These are phyloP conservation scores for Colletotrichum limetticola DNA, from an alignment of 2,329 filamentous ascomycete species.

Conservation along the genomic window DNA sequence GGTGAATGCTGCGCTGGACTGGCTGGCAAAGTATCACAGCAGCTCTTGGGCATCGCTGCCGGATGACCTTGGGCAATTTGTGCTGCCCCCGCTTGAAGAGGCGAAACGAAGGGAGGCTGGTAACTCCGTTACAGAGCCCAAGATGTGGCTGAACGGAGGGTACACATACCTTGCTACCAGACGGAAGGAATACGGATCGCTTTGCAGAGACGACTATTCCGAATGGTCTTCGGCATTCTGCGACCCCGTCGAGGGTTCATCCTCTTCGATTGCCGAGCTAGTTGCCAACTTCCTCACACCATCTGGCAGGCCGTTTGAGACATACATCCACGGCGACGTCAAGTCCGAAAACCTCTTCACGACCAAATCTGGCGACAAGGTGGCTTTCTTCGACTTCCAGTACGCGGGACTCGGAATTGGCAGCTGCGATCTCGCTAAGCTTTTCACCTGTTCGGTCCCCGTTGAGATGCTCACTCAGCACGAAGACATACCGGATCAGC, in stretches of 20 bases:
- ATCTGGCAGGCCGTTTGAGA: conserved; percentile 56
- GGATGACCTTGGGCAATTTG: conserved; percentile 46
- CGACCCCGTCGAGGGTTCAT: conserved; percentile 36
- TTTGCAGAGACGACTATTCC: conserved; percentile 57
- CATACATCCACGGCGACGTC: conserved; percentile 75
- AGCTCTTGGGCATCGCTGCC: conserved; percentile 57
- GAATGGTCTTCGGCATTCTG: conserved; percentile 68
- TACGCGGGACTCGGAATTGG: conserved; percentile 73
- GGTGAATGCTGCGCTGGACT: conserved; percentile 65
- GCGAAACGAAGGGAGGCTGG: conserved; percentile 41
- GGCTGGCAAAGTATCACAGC: conserved; percentile 71
- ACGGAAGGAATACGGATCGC: conserved; percentile 61
- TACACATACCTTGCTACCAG: conserved; percentile 77
- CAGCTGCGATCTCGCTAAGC: conserved; percentile 73
- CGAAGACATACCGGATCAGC: conserved; percentile 44
- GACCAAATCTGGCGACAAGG: conserved; percentile 55
- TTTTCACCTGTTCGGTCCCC: conserved; percentile 75
- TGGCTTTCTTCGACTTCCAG: conserved; percentile 77
- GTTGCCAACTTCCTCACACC: conserved; percentile 64
- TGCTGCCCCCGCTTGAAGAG: conserved; percentile 68
- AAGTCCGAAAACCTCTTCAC: conserved; percentile 77
- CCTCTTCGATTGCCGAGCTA: conserved; percentile 58
- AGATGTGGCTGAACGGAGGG: conserved; percentile 72
- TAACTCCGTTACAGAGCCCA: conserved; percentile 34
- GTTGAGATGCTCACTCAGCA: conserved; percentile 57